These are phyloP conservation scores for Henningerozyma blattae DNA, from an alignment of 805 yeast species.

Conservation along the genomic window DNA sequence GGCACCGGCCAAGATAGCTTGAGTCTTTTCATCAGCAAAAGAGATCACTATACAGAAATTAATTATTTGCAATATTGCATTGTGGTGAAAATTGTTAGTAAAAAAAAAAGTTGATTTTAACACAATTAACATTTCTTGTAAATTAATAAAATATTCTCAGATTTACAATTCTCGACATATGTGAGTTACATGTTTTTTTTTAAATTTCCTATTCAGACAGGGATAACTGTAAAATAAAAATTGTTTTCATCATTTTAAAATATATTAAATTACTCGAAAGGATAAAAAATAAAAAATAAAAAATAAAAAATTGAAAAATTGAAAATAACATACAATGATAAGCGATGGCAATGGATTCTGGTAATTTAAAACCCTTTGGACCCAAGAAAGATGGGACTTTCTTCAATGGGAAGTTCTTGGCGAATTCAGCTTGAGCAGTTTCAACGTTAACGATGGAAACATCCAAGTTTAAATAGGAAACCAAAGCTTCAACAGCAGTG, in stretches of 20 bases:
- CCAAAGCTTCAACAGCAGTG: conserved; percentile 31
- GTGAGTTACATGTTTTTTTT: conserved; percentile 18
- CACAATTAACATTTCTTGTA: neutral
- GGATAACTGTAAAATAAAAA: conserved; percentile 26
- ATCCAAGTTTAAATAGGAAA: conserved; percentile 50
- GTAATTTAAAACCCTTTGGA: conserved; percentile 60
- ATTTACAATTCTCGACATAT: conserved; percentile 22
- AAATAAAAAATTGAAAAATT: neutral
- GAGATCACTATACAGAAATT: conserved; percentile 1
- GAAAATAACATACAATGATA: conserved; percentile 30
- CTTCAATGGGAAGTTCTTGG: conserved; percentile 47
- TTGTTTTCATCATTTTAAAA: conserved; percentile 24
- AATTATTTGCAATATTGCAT: no score
- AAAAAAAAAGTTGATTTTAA: neutral
- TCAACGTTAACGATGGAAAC: conserved; percentile 33
- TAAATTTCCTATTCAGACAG: conserved; percentile 26
- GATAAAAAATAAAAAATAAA: neutral
- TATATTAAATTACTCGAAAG: neutral
- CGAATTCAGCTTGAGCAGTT: conserved; percentile 19
- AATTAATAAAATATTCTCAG: conserved; percentile 11
- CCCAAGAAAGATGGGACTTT: conserved; percentile 62
- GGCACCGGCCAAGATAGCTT: conserved; percentile 45
- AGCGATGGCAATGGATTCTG: conserved; percentile 54
- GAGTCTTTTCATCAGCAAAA: conserved; percentile 26
- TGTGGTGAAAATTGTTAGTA: conserved; percentile 4